These are phyloP conservation scores for Penicillium nucicola DNA, from an alignment of 495 filamentous ascomycete genomes.

Conservation along the genomic window DNA sequence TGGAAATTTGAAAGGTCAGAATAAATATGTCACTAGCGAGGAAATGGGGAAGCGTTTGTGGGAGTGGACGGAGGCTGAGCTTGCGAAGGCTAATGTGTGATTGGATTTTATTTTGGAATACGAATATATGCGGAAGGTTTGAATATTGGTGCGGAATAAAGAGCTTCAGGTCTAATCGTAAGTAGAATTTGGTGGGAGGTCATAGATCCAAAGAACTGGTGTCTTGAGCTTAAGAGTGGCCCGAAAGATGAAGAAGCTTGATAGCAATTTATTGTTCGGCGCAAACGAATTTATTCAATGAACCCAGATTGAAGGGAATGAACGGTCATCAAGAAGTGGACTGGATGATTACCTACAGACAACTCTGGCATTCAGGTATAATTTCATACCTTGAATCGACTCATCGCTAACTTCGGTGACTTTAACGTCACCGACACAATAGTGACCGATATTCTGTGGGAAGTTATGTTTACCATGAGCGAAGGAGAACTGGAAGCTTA, in stretches of 20 bases:
- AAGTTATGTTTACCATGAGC: slow-evolving; percentile 16
- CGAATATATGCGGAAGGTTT: no score
- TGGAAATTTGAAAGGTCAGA: slow-evolving; percentile 26
- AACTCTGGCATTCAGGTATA: slow-evolving; percentile 30
- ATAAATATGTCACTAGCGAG: slow-evolving; percentile 20
- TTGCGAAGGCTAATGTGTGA: slow-evolving; percentile 11
- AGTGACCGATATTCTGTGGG: slow-evolving; percentile 37
- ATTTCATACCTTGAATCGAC: slow-evolving; percentile 42
- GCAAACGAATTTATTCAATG: slow-evolving; percentile 38
- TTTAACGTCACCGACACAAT: slow-evolving; percentile 42
- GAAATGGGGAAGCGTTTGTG: slow-evolving; percentile 34
- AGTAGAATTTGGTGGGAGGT: no score
- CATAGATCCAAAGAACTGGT: no score
- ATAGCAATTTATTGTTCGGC: slow-evolving; percentile 26
- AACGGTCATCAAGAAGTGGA: background rate
- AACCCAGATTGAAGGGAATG: slow-evolving; percentile 1
- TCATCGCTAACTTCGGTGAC: slow-evolving; percentile 39
- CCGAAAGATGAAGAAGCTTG: slow-evolving; percentile 36
- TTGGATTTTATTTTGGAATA: background rate
- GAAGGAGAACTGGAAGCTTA: background rate
- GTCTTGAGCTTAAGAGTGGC: no score
- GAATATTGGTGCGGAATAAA: no score
- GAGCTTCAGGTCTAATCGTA: no score
- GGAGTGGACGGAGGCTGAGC: slow-evolving; percentile 43
- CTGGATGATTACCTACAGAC: slow-evolving; percentile 9